Percentiles rank a stretch among this genome's conserved stretches.
Conservation (phyloP, 331 rosid species). For the Cydonia oblonga region DNA sequence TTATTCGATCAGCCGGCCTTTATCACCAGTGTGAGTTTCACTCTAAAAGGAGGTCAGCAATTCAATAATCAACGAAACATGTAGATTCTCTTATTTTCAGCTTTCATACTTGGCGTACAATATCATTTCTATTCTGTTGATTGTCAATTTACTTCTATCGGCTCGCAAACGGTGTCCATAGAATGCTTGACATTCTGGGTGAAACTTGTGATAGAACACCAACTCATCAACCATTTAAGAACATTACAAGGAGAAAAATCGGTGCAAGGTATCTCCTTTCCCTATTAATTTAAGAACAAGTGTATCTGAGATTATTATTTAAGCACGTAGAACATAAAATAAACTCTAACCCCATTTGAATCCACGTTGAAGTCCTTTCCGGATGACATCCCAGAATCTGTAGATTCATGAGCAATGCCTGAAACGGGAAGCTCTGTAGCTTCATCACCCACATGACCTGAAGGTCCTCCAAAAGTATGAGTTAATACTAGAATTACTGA, state of each 20-base stretch:
- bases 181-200: background rate
- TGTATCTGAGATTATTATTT: too few relatives aligned
- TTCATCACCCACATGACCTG: background rate
- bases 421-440: slow-evolving; percentile 29
- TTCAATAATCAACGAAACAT: background rate
- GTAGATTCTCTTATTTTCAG: background rate
- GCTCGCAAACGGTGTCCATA: background rate
- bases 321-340: background rate
- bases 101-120: background rate
- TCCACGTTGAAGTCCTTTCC: slow-evolving; percentile 6
- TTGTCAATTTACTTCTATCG: too few relatives aligned
- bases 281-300: too few relatives aligned
- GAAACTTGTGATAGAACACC: too few relatives aligned
- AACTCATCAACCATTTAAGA: background rate
- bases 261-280: background rate
- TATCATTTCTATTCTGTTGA: too few relatives aligned
- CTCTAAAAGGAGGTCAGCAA: background rate
- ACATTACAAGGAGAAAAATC: background rate
- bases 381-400: slow-evolving; percentile 18
- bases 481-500: background rate
- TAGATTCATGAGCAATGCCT: slow-evolving; percentile 7
- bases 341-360: slow-evolving; percentile 33
- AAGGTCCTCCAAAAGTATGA: too few relatives aligned
- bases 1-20: background rate
- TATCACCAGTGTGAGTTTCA: too few relatives aligned